phyloP scores from a whole-genome alignment of 306 rosid species.

The Cucurbita pepo region DNA sequence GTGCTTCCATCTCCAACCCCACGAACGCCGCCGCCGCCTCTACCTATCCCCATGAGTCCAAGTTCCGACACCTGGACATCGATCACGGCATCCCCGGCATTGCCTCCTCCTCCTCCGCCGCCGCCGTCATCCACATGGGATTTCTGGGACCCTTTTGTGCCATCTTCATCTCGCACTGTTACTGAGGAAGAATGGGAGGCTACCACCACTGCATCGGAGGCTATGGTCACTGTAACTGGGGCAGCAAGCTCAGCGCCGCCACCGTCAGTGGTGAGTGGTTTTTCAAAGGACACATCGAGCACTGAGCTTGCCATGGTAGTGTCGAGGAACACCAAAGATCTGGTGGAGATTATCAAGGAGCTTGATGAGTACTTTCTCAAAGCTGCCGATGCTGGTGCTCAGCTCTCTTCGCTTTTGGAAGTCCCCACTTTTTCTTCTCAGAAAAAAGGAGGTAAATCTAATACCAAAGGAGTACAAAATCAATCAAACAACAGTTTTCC shows the following conservation, averaged over 20 bases:
- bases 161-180: conserved; percentile 33
- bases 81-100: conserved; percentile 45
- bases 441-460: conserved; percentile 42
- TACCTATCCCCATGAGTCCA: conserved; percentile 48
- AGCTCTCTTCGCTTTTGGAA: conserved; percentile 54
- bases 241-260: conserved; percentile 46
- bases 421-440: conserved; percentile 56
- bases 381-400: conserved; percentile 80
- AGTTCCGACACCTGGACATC: conserved; percentile 79
- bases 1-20: conserved; percentile 38
- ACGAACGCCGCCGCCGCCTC: conserved; percentile 30
- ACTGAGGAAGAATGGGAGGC: conserved; percentile 84
- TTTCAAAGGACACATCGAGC: conserved; percentile 41
- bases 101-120: conserved; percentile 42
- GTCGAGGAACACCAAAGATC: conserved; percentile 60
- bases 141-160: conserved; percentile 95
- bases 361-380: conserved; percentile 80
- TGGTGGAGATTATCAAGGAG: conserved; percentile 71
- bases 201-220: conserved; percentile 45
- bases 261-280: conserved; percentile 43
- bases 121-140: conserved; percentile 78
- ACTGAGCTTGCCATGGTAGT: conserved; percentile 75
- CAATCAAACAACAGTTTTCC: neutral
- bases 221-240: conserved; percentile 25
- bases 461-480: neutral